phyloP scores from a whole-genome alignment of 2,329 filamentous ascomycete species.

The Thielaviopsis cerberus region DNA sequence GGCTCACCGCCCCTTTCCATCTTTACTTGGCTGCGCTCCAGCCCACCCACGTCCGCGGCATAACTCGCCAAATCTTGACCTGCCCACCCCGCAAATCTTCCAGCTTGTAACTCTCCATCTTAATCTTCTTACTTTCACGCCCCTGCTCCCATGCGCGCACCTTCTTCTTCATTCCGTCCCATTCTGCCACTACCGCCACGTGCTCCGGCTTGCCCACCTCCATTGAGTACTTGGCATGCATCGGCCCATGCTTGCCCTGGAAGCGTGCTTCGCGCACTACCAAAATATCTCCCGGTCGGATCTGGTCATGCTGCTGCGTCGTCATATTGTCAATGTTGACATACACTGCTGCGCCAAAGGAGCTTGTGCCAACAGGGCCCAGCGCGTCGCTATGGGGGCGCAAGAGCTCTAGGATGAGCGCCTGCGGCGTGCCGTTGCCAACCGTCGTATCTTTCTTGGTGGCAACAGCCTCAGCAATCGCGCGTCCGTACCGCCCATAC shows the following conservation, averaged over 20 bases:
- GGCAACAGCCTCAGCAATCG: constrained; percentile 51
- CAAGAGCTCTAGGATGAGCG: constrained; percentile 62
- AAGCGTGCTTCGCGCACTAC: constrained; percentile 85
- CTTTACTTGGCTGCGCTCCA: constrained; percentile 38
- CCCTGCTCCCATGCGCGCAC: constrained; percentile 90
- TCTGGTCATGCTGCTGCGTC: constrained; percentile 78
- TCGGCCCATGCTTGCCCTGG: constrained; percentile 82
- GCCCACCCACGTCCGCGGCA: constrained; percentile 79
- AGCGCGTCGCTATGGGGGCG: constrained; percentile 55
- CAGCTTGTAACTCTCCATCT: constrained; percentile 83
- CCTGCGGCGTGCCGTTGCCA: constrained; percentile 65
- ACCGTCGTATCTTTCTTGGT: constrained; percentile 63
- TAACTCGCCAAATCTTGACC: constrained; percentile 92
- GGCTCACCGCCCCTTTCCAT: background rate
- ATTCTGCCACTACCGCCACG: constrained; percentile 80
- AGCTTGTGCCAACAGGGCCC: constrained; percentile 65
- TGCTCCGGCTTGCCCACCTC: constrained; percentile 83
- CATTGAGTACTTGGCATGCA: constrained; percentile 81
- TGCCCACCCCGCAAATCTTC: constrained; percentile 84
- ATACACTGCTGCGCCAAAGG: constrained; percentile 85
- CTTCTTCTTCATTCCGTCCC: constrained; percentile 98
- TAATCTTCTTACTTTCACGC: constrained; percentile 79
- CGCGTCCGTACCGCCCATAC: constrained; percentile 63
- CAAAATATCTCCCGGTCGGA: constrained; percentile 80
- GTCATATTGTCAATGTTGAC: constrained; percentile 88